Conservation (phyloP, 106 monocot genomes). For the Iris macrosiphon region DNA sequence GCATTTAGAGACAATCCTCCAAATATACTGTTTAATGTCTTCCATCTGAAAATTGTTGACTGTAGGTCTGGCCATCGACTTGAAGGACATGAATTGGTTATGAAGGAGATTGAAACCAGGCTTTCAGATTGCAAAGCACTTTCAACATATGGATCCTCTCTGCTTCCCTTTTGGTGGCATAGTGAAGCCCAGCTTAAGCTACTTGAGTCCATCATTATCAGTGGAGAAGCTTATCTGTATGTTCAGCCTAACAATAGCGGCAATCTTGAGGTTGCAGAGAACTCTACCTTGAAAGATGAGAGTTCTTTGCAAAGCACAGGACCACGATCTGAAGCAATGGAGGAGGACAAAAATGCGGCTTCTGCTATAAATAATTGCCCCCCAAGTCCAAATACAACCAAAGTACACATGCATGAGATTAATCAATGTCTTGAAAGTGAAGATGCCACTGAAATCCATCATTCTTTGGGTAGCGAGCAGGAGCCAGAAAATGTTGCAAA, state of each 20-base stretch:
- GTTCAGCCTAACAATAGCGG: constrained; percentile 2
- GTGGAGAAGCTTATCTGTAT: constrained; percentile 28
- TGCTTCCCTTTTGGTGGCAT: constrained; percentile 96
- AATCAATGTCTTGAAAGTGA: constrained; percentile 1
- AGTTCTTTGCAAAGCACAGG: not conserved
- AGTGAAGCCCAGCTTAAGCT: constrained; percentile 55
- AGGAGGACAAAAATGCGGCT: not conserved
- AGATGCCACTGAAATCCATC: constrained; percentile 6
- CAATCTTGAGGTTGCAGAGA: constrained; percentile 4
- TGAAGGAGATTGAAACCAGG: constrained; percentile 76
- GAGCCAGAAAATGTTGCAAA: constrained; percentile 6
- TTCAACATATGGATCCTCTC: constrained; percentile 64
- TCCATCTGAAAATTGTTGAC: constrained; percentile 6
- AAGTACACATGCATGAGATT: constrained; percentile 7
- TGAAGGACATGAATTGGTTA: constrained; percentile 29
- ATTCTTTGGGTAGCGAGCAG: constrained; percentile 4
- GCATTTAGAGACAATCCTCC: not conserved
- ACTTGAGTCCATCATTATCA: constrained; percentile 45
- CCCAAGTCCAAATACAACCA: not conserved
- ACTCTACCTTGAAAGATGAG: constrained; percentile 1
- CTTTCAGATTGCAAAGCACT: constrained; percentile 83
- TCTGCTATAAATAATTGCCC: not conserved
- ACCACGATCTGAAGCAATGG: constrained; percentile 12
- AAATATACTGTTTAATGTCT: not conserved
- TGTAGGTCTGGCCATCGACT: constrained; percentile 22